A percentile compares a stretch with the other conserved stretches of the same genome.
phyloP scores from a whole-genome alignment of 768 basidiomycete genomes.

The Galerina sulciceps region DNA sequence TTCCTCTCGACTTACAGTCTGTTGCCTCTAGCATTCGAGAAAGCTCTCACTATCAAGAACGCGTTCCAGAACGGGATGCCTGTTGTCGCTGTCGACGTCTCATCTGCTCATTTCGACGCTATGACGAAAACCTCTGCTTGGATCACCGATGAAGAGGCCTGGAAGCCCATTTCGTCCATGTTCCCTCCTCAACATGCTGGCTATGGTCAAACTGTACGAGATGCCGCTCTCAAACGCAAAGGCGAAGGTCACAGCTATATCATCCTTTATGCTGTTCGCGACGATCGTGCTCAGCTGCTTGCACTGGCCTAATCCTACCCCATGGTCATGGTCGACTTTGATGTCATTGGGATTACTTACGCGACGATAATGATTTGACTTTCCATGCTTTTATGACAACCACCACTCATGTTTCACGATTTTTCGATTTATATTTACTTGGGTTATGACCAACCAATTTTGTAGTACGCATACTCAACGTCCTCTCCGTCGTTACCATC shows the following conservation, averaged over 20 bases:
- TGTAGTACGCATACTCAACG: constrained; percentile 73
- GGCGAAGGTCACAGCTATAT: constrained; percentile 66
- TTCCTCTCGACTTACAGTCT: background rate
- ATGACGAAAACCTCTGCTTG: constrained; percentile 63
- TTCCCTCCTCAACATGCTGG: constrained; percentile 62
- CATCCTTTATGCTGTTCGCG: constrained; percentile 67
- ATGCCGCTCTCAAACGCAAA: constrained; percentile 64
- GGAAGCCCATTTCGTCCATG: constrained; percentile 59
- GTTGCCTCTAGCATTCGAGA: constrained; percentile 61
- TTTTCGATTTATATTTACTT: constrained; percentile 3
- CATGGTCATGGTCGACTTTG: background rate
- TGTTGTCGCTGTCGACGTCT: constrained; percentile 74
- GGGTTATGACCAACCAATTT: constrained; percentile 62
- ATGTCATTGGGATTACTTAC: background rate
- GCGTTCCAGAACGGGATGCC: constrained; percentile 65
- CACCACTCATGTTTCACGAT: background rate
- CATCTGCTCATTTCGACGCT: constrained; percentile 60
- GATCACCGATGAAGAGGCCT: constrained; percentile 77
- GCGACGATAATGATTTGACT: background rate
- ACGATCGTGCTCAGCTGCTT: constrained; percentile 71
- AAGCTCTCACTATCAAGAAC: constrained; percentile 56
- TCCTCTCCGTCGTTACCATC: constrained; percentile 43
- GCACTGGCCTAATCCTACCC: background rate
- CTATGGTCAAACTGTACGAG: constrained; percentile 72
- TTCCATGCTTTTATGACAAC: background rate